A percentile compares a stretch with the other conserved stretches of the same genome.
Conservation (phyloP, 306 rosid species). For the Begonia fuchsioides region DNA sequence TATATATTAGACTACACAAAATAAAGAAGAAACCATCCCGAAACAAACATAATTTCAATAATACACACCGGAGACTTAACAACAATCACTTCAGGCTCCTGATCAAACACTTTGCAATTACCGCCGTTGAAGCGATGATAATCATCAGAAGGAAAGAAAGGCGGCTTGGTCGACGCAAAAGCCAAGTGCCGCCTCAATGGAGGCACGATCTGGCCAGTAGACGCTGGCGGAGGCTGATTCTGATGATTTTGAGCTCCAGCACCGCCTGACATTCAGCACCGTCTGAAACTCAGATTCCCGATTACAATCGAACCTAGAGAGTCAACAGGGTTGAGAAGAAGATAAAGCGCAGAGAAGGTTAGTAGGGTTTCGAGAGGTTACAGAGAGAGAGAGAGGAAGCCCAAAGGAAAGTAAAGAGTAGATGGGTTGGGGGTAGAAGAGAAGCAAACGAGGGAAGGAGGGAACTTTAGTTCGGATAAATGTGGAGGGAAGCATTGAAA, state of each 20-base stretch:
- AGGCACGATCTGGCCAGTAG: conserved; percentile 35
- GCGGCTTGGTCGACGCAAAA: conserved; percentile 60
- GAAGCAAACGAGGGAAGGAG: conserved; percentile 99
- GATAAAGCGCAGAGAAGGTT: background rate
- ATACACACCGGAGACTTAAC: conserved; percentile 71
- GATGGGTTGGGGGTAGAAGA: conserved; percentile 22
- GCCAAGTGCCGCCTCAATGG: conserved; percentile 63
- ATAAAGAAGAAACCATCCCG: background rate
- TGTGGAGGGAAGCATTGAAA: conserved; percentile 88
- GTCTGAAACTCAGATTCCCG: background rate
- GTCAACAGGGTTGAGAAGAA: conserved; percentile 1
- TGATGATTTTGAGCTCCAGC: conserved; percentile 48
- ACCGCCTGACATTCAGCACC: conserved; percentile 42
- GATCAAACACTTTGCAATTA: conserved; percentile 32
- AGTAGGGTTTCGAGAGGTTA: conserved; percentile 14
- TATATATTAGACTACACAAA: background rate
- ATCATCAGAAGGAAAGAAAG: conserved; percentile 54
- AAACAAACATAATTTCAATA: background rate
- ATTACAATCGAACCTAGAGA: background rate
- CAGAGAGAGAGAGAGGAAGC: conserved; percentile 16
- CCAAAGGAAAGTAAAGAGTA: conserved; percentile 9
- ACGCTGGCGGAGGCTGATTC: conserved; percentile 19
- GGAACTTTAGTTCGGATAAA: conserved; percentile 95
- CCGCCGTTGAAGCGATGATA: conserved; percentile 50
- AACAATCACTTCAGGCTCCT: conserved; percentile 45